A percentile compares a stretch with the other conserved stretches of the same genome.
These are phyloP conservation scores for Sarocladium oryzae DNA, from an alignment of 2,329 filamentous ascomycete genomes.

Conservation along the genomic window DNA sequence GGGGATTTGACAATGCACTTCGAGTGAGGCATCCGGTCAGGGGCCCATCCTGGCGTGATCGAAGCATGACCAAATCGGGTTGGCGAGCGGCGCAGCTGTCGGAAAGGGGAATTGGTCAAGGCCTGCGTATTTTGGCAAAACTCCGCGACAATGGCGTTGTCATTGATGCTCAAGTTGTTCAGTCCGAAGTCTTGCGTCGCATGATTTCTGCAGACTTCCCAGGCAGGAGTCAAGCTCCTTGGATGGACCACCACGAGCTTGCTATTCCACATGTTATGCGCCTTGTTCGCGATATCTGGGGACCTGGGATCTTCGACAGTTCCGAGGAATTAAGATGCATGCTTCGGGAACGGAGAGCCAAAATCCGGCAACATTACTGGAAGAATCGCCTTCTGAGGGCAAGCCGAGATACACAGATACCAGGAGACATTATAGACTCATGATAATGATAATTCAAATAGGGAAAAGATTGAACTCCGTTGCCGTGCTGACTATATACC, in stretches of 20 bases:
- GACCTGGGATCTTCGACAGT: slow-evolving; percentile 18
- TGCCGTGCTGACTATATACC: neutral
- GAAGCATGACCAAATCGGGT: neutral
- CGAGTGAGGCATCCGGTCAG: slow-evolving; percentile 12
- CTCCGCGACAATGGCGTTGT: slow-evolving; percentile 29
- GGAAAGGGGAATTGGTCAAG: slow-evolving; percentile 21
- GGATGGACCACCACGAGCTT: slow-evolving; percentile 23
- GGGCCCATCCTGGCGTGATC: neutral
- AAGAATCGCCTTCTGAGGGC: neutral
- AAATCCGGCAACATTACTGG: neutral
- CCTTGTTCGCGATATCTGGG: slow-evolving; percentile 29
- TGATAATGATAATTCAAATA: neutral
- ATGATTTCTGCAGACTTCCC: slow-evolving; percentile 23
- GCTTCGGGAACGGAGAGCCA: neutral
- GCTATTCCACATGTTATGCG: slow-evolving; percentile 20
- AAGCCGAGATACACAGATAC: neutral
- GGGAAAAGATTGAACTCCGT: neutral
- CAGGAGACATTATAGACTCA: neutral
- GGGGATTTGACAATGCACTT: slow-evolving; percentile 36
- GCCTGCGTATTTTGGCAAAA: slow-evolving; percentile 28
- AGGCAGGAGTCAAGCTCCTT: neutral
- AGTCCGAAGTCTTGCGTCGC: slow-evolving; percentile 21
- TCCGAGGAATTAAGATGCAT: slow-evolving; percentile 13
- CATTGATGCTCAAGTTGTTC: slow-evolving; percentile 26
- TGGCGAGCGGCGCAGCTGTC: neutral